A percentile compares a stretch with the other conserved stretches of the same genome.
Evolutionary conservation across 2,329 filamentous ascomycete species (phyloP).

Genomic region (Gremmenia infestans): DNA sequence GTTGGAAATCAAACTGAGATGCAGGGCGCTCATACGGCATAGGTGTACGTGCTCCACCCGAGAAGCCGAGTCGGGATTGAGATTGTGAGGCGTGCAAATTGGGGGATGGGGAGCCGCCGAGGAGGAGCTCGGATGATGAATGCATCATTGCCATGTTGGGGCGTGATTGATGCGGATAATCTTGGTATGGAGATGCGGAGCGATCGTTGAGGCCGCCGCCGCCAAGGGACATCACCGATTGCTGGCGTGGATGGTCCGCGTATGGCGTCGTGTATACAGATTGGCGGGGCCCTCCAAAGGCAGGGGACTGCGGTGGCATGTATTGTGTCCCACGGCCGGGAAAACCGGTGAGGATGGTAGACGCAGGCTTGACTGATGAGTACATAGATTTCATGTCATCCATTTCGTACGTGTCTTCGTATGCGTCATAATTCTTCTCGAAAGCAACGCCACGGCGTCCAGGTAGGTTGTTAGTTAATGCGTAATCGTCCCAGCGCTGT

Average conservation of each 20-base stretch:
- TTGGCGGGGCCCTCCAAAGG: constrained; percentile 50
- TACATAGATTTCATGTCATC: constrained; percentile 97
- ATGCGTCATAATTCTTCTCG: constrained; percentile 63
- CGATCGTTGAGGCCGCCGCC: constrained; percentile 40
- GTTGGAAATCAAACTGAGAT: constrained; percentile 58
- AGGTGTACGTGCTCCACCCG: constrained; percentile 43
- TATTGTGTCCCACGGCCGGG: constrained; percentile 55
- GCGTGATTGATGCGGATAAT: constrained; percentile 42
- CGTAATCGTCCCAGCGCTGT: constrained; percentile 97
- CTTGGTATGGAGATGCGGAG: constrained; percentile 54
- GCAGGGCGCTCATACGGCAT: constrained; percentile 44
- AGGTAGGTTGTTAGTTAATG: constrained; percentile 77
- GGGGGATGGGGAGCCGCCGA: constrained; percentile 33
- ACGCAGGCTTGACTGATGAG: constrained; percentile 80
- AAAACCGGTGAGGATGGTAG: constrained; percentile 84
- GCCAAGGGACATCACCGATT: constrained; percentile 65
- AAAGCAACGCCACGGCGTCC: constrained; percentile 72
- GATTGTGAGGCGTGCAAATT: constrained; percentile 34
- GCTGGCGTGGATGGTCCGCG: constrained; percentile 54
- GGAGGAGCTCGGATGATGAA: constrained; percentile 26
- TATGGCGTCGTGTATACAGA: constrained; percentile 40
- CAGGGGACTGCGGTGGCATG: constrained; percentile 80
- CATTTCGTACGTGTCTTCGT: constrained; percentile 85
- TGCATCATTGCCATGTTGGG: constrained; percentile 60
- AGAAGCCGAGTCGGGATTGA: constrained; percentile 30